Evolutionary conservation across 805 yeast genomes (phyloP), one percentile per base, ranked within the genome.

Genomic region (Torulaspora indica): DNA sequence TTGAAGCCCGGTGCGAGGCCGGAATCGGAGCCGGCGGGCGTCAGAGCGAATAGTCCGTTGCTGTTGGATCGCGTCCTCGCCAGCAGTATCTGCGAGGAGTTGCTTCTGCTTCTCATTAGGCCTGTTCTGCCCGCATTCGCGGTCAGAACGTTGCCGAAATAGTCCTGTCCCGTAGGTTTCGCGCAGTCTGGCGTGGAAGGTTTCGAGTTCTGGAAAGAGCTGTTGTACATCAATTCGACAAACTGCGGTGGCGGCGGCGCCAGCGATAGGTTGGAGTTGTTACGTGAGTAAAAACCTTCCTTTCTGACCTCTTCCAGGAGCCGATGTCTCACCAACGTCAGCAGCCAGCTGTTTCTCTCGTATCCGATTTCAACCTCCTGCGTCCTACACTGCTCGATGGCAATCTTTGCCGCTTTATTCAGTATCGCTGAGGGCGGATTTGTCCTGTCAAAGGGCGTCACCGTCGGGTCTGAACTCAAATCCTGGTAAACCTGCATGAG

Each of bases 361-460:
- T 61, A 55, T 2, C 74, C 75, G 20, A 69, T 60, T 7, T 67
- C 70, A 4, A 71, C 52, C 4, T 59, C 62, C 5, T 48, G 49
- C 4, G 46, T 55, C 24, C 61, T 54, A 0, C 75, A 71, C 37
- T 52, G 47, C 46, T 68, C 67, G 24, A 77, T 63, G 22, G 82
- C 73, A 34, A 76, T 71, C 53, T 78, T 79, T 5, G 85, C 76
- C 0, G 81, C 81, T 42, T 72, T 71, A 33, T 79, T 78, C 15
- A 81, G 69, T 3, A 82, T 72, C 1, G 88, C 88, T 1, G 81
- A 72, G 0, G 89, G 88, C 6, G 88, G 89, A 54, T 75, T 75
- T 33, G 70, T 59, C 13, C 77, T 74, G 50, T 81, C 81, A 56
- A 82, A 82, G 0, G 90, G 90, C 0, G 90, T 82, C 6, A 73